Conservation (phyloP, 2,329 filamentous ascomycete genomes). For the Phyllosticta capitalensis region DNA sequence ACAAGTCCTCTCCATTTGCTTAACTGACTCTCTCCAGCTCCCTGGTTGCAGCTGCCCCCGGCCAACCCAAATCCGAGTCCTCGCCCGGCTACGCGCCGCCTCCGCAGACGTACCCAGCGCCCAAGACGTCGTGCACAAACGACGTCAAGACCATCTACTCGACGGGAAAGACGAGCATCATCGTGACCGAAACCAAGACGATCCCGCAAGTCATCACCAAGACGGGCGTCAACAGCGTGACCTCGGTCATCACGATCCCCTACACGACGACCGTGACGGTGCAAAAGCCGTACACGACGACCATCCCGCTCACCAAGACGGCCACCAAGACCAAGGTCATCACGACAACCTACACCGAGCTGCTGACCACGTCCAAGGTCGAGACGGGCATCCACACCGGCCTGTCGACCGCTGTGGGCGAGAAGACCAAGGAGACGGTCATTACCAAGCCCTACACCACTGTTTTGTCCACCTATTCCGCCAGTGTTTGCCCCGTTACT, state of each 20-base stretch:
- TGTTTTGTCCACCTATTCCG: slow-evolving; percentile 11
- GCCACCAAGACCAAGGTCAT: neutral
- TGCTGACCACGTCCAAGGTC: slow-evolving; percentile 14
- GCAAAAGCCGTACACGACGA: neutral
- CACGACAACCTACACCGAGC: slow-evolving; percentile 10
- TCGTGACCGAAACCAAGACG: slow-evolving; percentile 2
- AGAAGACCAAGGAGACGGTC: slow-evolving; percentile 13
- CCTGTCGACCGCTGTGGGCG: neutral
- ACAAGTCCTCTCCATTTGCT: neutral
- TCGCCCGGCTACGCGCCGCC: neutral
- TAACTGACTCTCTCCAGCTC: neutral
- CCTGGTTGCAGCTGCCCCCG: slow-evolving; percentile 3
- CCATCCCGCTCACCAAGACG: neutral
- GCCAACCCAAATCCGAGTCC: neutral
- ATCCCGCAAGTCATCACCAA: neutral
- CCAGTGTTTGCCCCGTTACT: slow-evolving; percentile 15
- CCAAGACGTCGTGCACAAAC: neutral
- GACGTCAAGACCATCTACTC: slow-evolving; percentile 2
- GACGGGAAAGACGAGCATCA: neutral
- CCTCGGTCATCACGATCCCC: slow-evolving; percentile 12
- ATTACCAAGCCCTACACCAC: slow-evolving; percentile 13
- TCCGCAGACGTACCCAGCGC: neutral
- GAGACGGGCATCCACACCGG: neutral
- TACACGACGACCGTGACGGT: slow-evolving; percentile 1
- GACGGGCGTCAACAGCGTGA: slow-evolving; percentile 10